Evolutionary conservation across 805 yeast genomes (phyloP), one percentile per base, ranked within the genome.

Genomic region (Yamadazyma nakazawae): DNA sequence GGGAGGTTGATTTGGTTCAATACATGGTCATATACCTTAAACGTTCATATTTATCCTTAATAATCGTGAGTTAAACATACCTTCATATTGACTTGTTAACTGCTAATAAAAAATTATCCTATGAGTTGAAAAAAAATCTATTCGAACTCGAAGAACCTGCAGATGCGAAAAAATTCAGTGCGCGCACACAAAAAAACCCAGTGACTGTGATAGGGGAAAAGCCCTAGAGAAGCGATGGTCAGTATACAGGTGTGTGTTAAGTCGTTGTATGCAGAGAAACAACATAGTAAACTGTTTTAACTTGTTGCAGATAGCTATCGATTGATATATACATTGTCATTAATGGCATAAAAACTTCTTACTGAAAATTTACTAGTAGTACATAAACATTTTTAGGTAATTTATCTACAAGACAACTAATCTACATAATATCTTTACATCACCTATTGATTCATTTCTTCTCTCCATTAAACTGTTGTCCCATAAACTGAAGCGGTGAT

Each of bases 51-150:
- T 14, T 21, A 24, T 37, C 28, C 19, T 10, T 34, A 8, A 34
- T 34, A 14, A 16, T 16, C 14, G 19, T 19, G 19, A 25, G n/a
- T 30, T 19, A 24, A 40, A 69, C 74, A 69, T 69, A 69, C 74
- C 74, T 70, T 70, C 75, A 70, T 70, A 60, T 65, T 70, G 60
- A 59, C 62, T 60, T 60, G 35, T 40, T 36, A 43, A 35, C 39
- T 43, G 25, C 36, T 49, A 32, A 40, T 40, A 40, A 45, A 45
- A 45, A 34, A 25, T 63, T 45, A 49, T 41, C 48, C 45, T 52
- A 36, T 42, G 43, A 46, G 46, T 38, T 34, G 49, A 48, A 52
- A 52, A 46, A 48, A 48, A 44, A 45, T 45, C 48, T 26, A 14
- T 11, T 21, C 45, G 18, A 28, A 10, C 36, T 31, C 12, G 32